phyloP scores from a whole-genome alignment of 768 basidiomycete genomes.

The Macrolepiota albuminosa region DNA sequence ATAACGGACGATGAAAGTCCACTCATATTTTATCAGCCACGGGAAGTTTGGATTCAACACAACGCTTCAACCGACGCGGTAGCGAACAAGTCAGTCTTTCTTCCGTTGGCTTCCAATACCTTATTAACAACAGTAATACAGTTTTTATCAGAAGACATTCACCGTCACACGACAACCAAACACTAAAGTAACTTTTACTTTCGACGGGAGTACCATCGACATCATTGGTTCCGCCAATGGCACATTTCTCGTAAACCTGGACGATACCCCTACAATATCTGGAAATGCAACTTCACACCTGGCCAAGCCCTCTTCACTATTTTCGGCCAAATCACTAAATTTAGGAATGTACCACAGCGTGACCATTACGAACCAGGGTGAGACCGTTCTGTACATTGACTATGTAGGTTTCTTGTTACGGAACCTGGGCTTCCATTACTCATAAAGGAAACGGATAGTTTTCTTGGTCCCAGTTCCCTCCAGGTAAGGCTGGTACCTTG shows the following conservation, averaged over 20 bases:
- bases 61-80: background rate
- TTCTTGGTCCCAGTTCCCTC: background rate
- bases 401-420: background rate
- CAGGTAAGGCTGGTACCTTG: background rate
- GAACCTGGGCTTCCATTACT: background rate
- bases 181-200: background rate
- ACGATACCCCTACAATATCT: background rate
- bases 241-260: background rate
- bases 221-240: background rate
- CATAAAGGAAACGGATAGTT: background rate
- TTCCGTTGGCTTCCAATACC: background rate
- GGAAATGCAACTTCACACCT: background rate
- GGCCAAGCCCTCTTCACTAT: background rate
- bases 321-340: background rate
- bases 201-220: background rate
- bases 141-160: background rate
- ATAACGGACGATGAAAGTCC: constrained; percentile 1
- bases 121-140: background rate
- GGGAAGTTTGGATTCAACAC: constrained; percentile 4
- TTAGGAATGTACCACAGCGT: background rate
- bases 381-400: background rate
- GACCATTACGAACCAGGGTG: background rate
- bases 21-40: constrained; percentile 1
- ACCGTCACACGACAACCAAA: background rate
- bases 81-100: background rate